Percentiles rank a stretch among this genome's conserved stretches.
phyloP scores from a whole-genome alignment of 371 early-diverging fungal genomes.

The Syncephalastrum sp. region DNA sequence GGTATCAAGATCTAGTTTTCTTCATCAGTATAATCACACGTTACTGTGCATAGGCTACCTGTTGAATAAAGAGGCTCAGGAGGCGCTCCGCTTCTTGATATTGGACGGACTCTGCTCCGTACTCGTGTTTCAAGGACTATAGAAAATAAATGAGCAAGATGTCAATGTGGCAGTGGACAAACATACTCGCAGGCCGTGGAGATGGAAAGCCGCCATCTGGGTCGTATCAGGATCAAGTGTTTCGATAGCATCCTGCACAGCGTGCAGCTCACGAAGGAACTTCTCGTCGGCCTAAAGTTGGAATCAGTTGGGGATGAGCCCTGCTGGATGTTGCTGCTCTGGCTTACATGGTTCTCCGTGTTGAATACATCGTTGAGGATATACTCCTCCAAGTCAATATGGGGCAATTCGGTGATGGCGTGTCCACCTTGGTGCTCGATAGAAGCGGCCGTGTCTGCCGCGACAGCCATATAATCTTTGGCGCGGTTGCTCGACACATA shows the following conservation, averaged over 20 bases:
- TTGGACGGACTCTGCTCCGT: constrained; percentile 35
- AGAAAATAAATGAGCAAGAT: neutral
- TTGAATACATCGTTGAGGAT: neutral
- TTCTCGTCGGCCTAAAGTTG: constrained; percentile 1
- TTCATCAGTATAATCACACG: neutral
- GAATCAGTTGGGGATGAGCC: neutral
- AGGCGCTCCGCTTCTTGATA: constrained; percentile 31
- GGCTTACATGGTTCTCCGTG: neutral
- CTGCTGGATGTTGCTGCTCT: no score
- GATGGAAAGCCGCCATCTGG: no score
- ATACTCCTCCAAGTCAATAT: constrained; percentile 13
- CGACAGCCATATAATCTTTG: constrained; percentile 26
- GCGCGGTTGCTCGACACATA: constrained; percentile 35
- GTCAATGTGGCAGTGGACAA: no score
- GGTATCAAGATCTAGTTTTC: constrained; percentile 21
- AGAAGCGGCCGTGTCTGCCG: constrained; percentile 17
- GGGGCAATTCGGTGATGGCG: neutral
- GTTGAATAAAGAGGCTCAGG: constrained; percentile 28
- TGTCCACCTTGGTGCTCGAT: no score
- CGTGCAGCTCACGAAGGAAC: neutral
- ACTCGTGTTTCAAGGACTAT: constrained; percentile 18
- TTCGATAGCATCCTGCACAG: constrained; percentile 3
- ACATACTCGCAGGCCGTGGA: no score
- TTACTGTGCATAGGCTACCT: constrained; percentile 19
- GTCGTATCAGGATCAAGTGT: constrained; percentile 5